These are phyloP conservation scores for Acer saccharum DNA, from an alignment of 345 rosid species.

Conservation along the genomic window DNA sequence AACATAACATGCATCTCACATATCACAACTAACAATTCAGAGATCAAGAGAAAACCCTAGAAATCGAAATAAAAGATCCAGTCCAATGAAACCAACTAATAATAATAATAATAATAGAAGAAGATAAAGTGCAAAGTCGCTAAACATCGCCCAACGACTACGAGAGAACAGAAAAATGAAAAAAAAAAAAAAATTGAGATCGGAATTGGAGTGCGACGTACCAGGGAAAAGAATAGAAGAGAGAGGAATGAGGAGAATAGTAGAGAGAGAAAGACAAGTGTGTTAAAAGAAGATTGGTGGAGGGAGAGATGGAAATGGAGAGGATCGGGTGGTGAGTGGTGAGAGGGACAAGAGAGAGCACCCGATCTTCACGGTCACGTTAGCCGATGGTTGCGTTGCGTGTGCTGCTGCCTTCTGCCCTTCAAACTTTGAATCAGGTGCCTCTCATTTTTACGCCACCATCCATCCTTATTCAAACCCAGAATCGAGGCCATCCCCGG, in stretches of 20 bases:
- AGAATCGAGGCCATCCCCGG: no score
- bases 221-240: conserved; percentile 4
- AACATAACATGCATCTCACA: background rate
- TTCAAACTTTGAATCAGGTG: conserved; percentile 5
- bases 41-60: conserved; percentile 9
- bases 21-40: background rate
- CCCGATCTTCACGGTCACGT: conserved; percentile 12
- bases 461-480: background rate
- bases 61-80: background rate
- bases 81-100: background rate
- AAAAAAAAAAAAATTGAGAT: background rate
- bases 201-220: background rate
- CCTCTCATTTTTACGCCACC: conserved; percentile 10
- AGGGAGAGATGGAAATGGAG: background rate
- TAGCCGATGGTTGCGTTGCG: conserved; percentile 6
- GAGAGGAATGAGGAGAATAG: background rate
- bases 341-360: background rate
- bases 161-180: background rate
- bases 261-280: background rate
- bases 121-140: no score
- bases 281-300: background rate
- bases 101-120: no score
- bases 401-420: background rate
- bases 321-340: background rate
- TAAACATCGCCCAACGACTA: background rate